These are phyloP conservation scores for Astrocystis sublimbata DNA, from an alignment of 495 filamentous ascomycete genomes.

Conservation along the genomic window DNA sequence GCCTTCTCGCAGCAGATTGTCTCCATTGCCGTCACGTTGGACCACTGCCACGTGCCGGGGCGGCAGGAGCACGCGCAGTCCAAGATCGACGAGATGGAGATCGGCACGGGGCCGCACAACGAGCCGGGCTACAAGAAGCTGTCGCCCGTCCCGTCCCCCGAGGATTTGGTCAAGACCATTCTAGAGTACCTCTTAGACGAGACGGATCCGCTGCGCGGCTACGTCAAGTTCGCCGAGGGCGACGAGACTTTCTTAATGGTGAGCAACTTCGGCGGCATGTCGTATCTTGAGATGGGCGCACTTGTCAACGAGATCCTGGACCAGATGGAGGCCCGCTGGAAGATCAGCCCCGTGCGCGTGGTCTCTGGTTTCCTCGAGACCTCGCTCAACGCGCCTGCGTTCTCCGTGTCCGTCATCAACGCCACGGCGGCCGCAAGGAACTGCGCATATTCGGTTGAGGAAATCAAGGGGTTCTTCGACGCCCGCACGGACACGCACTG, in stretches of 20 bases:
- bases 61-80: slow-evolving; percentile 56
- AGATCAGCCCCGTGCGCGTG: slow-evolving; percentile 53
- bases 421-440: slow-evolving; percentile 49
- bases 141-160: slow-evolving; percentile 53
- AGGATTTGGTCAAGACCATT: slow-evolving; percentile 56
- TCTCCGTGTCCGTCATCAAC: slow-evolving; percentile 61
- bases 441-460: slow-evolving; percentile 44
- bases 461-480: slow-evolving; percentile 58
- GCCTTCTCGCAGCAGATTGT: slow-evolving; percentile 56
- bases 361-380: slow-evolving; percentile 58
- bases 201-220: slow-evolving; percentile 56
- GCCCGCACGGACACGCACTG: slow-evolving; percentile 55
- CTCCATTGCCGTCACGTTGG: slow-evolving; percentile 60
- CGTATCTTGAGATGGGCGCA: slow-evolving; percentile 60
- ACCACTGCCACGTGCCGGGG: slow-evolving; percentile 66
- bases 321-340: slow-evolving; percentile 45
- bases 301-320: slow-evolving; percentile 55
- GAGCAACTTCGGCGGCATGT: slow-evolving; percentile 66
- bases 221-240: slow-evolving; percentile 55
- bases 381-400: slow-evolving; percentile 63
- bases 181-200: slow-evolving; percentile 57
- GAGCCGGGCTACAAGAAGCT: slow-evolving; percentile 60
- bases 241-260: slow-evolving; percentile 59
- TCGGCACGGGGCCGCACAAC: slow-evolving; percentile 65
- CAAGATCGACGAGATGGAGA: slow-evolving; percentile 49